Percentiles rank a stretch among this genome's conserved stretches.
Evolutionary conservation across 2,329 filamentous ascomycete genomes (phyloP).

Genomic region (Metarhizium album): DNA sequence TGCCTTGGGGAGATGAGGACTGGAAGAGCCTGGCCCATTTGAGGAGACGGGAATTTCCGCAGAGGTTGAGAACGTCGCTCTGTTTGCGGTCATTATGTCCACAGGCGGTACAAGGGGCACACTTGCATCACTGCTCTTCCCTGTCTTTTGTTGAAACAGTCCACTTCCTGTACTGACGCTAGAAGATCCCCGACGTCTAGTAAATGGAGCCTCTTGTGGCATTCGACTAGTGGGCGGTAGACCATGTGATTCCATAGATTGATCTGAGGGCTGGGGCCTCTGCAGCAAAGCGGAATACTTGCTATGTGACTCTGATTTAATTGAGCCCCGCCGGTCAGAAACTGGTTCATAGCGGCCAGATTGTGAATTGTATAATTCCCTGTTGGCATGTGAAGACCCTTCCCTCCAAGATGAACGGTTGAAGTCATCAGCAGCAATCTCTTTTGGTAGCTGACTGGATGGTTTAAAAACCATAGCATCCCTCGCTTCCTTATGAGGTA

Average conservation of each 20-base stretch:
- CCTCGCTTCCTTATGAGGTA: slow-evolving; percentile 38
- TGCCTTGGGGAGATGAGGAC: slow-evolving; percentile 16
- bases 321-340: slow-evolving; percentile 60
- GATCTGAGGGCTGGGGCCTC: slow-evolving; percentile 52
- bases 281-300: slow-evolving; percentile 73
- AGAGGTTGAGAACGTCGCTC: slow-evolving; percentile 38
- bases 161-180: slow-evolving; percentile 84
- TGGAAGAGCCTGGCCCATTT: slow-evolving; percentile 1
- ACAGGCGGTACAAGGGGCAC: slow-evolving; percentile 22
- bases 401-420: slow-evolving; percentile 76
- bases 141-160: slow-evolving; percentile 48
- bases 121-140: slow-evolving; percentile 30
- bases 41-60: slow-evolving; percentile 41
- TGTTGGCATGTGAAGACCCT: slow-evolving; percentile 46
- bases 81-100: slow-evolving; percentile 33
- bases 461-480: slow-evolving; percentile 46
- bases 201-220: slow-evolving; percentile 56
- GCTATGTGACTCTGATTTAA: slow-evolving; percentile 54
- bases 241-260: slow-evolving; percentile 71
- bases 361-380: slow-evolving; percentile 89
- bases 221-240: slow-evolving; percentile 74
- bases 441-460: slow-evolving; percentile 49
- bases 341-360: slow-evolving; percentile 90
- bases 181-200: slow-evolving; percentile 74
- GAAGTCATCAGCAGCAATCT: slow-evolving; percentile 91